These are phyloP conservation scores for Penicillium cosmopolitanum DNA, from an alignment of 495 filamentous ascomycete genomes.

Conservation along the genomic window DNA sequence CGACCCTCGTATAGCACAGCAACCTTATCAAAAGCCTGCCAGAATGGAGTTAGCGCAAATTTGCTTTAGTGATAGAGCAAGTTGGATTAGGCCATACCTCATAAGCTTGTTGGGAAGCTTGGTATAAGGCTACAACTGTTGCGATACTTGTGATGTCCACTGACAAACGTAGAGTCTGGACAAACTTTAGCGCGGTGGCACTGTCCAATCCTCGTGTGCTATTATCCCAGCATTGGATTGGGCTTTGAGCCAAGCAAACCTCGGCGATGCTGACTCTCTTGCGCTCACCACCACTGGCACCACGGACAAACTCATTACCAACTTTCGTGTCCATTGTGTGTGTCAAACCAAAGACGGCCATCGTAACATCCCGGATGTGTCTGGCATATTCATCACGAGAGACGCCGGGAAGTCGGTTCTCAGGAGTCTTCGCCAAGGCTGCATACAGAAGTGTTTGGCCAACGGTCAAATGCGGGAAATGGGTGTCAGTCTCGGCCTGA, in stretches of 20 bases:
- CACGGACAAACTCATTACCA: conserved; percentile 78
- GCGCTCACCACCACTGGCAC: conserved; percentile 79
- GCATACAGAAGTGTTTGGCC: conserved; percentile 64
- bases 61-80: background rate
- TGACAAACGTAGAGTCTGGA: conserved; percentile 66
- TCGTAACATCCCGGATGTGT: conserved; percentile 56
- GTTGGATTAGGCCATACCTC: conserved; percentile 26
- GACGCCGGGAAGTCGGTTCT: conserved; percentile 43
- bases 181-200: conserved; percentile 70
- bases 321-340: conserved; percentile 47
- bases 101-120: conserved; percentile 82
- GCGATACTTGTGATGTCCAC: conserved; percentile 69
- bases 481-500: conserved; percentile 26
- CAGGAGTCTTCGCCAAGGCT: conserved; percentile 45
- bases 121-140: conserved; percentile 75
- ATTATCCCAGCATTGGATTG: conserved; percentile 80
- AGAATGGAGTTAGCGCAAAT: background rate
- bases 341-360: conserved; percentile 57
- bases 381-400: conserved; percentile 46
- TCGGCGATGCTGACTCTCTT: conserved; percentile 61
- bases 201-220: conserved; percentile 79
- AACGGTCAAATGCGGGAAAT: conserved; percentile 63
- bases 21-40: conserved; percentile 47
- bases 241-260: conserved; percentile 63
- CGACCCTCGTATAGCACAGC: conserved; percentile 63